Evolutionary conservation across 2,329 filamentous ascomycete species (phyloP), one percentile per base, ranked within the genome.

Genomic region (Fusarium circinatum): DNA sequence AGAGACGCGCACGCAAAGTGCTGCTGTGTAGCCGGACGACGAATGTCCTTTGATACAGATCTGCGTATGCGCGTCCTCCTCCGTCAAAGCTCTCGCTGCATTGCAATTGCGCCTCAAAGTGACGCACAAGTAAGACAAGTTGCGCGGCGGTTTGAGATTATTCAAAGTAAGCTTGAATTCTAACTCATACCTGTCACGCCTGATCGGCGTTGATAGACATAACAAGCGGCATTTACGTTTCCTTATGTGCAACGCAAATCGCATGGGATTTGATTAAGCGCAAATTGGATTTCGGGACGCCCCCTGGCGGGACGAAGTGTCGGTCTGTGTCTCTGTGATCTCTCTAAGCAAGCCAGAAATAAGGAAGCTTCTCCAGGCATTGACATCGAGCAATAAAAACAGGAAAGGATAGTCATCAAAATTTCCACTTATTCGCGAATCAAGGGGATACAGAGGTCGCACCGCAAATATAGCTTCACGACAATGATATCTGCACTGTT

Each of bases 111-210:
- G 68, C 65, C 68, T 70, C 45, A 24, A 30, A 51, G 72, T 70
- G 52, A 75, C 68, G 65, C 62, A 60, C 54, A 42, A 68, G 47
- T 73, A 64, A 76, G 65, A 78, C 75, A 77, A 69, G 55, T 77
- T 78, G 73, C 73, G 73, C 75, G 75, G 70, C 71, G 52, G 71
- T 77, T 73, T 77, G 71, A 73, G 70, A 71, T 70, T 75, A 74
- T 76, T 76, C 60, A 63, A 77, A 78, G 75, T 78, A 78, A 78
- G 76, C 76, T 78, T 78, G 76, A 77, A 76, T 70, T 77, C 68
- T 76, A 78, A 64, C 65, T 66, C 64, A 67, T 39, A 74, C 62
- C 62, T 67, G 73, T 68, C 58, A 65, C 63, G 45, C 62, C 62
- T 56, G 71, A 70, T 74, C 67, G 69, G 55, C 69, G 56, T 64